phyloP scores from a whole-genome alignment of 306 rosid species.

The Acacia acuminata region DNA sequence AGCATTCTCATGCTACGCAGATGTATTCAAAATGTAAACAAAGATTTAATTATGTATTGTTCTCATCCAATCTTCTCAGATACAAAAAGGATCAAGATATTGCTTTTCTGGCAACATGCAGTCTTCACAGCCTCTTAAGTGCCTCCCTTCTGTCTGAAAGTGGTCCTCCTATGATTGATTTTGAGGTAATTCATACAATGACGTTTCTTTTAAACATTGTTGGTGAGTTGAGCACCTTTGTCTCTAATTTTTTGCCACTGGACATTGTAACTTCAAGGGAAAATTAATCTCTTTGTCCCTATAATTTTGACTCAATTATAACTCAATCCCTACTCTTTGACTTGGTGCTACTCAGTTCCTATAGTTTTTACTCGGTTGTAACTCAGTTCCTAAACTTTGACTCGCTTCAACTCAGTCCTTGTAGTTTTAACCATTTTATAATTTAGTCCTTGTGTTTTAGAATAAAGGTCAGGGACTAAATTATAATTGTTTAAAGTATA shows the following conservation, averaged over 20 bases:
- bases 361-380: no score
- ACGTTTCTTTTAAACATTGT: slow-evolving; percentile 21
- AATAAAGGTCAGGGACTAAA: no score
- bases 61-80: slow-evolving; percentile 50
- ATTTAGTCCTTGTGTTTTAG: no score
- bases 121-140: slow-evolving; percentile 84
- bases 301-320: no score
- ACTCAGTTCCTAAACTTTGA: no score
- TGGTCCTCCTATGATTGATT: slow-evolving; percentile 97
- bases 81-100: slow-evolving; percentile 86
- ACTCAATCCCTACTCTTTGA: no score
- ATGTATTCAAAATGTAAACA: slow-evolving; percentile 22
- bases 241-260: slow-evolving; percentile 10
- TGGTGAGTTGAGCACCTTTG: slow-evolving; percentile 17
- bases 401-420: no score
- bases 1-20: slow-evolving; percentile 4
- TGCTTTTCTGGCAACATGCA: slow-evolving; percentile 78
- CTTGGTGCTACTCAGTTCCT: no score
- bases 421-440: no score
- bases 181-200: slow-evolving; percentile 66
- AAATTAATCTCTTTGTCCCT: no score
- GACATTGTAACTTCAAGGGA: background rate
- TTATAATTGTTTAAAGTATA: no score
- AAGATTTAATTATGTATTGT: slow-evolving; percentile 11
- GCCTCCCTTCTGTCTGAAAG: slow-evolving; percentile 81